Evolutionary conservation across 495 filamentous ascomycete species (phyloP), one percentile per base, ranked within the genome.

Genomic region (Xylaria castorea): DNA sequence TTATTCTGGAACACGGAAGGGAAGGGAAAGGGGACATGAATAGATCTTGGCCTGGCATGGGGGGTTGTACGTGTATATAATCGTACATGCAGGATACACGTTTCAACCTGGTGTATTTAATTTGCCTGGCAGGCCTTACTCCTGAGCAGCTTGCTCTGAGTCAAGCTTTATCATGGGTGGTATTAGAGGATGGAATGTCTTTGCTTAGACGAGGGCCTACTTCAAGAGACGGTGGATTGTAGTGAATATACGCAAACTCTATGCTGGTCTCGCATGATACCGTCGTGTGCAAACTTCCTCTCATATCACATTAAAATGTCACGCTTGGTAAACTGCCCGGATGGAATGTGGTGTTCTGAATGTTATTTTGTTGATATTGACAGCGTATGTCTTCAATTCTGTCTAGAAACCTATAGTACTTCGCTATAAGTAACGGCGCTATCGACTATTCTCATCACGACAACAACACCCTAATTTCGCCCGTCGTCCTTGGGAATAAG

Each of bases 401-500:
- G 22, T 61, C 20, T 9, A 7, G 20, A 38, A 38, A 14, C 27
- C n/a, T 51, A 22, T 51, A 25, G 11, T 25, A 57, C 16, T 53
- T 16, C 51, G 53, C 53, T 2, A 14, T 57, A 32, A 32, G 25
- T 32, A 8, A 57, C 27, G 14, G 53, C 3, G 14, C 14, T 36
- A 38, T 36, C 12, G 12, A 58, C n/a, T 27, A 20, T 58, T 20
- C 27, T 22, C 27, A 58, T 58, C 50, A 87, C 18, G 87, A 88
- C 58, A 97, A 80, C 75, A 97, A 80, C 6, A 97, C 94, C 66
- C 92, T 86, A 55, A 97, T 95, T 81, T 97, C 94, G 9, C 89
- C 93, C 50, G 91, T 91, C 2, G 94, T 97, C 74, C 94, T 87
- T 0, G 93, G 94, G 83, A 97, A 96, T 48, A 94, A 69, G 25